Percentiles rank a stretch among this genome's conserved stretches.
Evolutionary conservation across 768 basidiomycete genomes (phyloP).

Genomic region (Hypsizygus marmoreus): DNA sequence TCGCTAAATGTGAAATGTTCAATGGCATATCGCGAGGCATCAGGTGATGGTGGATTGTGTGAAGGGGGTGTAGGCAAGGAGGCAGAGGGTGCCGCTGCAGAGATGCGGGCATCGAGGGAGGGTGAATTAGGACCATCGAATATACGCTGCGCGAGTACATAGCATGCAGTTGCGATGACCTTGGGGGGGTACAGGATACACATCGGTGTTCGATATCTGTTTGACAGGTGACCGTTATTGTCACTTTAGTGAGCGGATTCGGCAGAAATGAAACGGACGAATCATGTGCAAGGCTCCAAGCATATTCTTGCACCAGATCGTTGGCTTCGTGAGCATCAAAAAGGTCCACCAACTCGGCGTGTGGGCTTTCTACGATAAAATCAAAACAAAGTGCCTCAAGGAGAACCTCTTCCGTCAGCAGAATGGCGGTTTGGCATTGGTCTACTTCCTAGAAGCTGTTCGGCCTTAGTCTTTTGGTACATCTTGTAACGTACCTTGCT

Average conservation of each 20-base stretch:
- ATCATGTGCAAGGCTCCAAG: constrained; percentile 88
- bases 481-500: constrained; percentile 53
- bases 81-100: constrained; percentile 67
- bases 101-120: constrained; percentile 74
- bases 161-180: constrained; percentile 77
- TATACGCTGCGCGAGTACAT: constrained; percentile 72
- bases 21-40: constrained; percentile 65
- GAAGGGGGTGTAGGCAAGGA: constrained; percentile 83
- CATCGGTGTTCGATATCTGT: constrained; percentile 77
- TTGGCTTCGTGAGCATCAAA: constrained; percentile 58
- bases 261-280: constrained; percentile 53
- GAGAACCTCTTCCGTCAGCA: constrained; percentile 75
- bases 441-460: constrained; percentile 65
- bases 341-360: constrained; percentile 72
- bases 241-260: constrained; percentile 6
- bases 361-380: constrained; percentile 76
- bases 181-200: constrained; percentile 71
- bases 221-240: constrained; percentile 9
- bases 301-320: constrained; percentile 62
- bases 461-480: constrained; percentile 2
- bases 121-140: constrained; percentile 73
- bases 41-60: constrained; percentile 71
- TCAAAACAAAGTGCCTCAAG: constrained; percentile 87
- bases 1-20: constrained; percentile 68
- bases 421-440: constrained; percentile 65